Conservation (phyloP, 2,329 filamentous ascomycete species). For the Xylaria sp. region DNA sequence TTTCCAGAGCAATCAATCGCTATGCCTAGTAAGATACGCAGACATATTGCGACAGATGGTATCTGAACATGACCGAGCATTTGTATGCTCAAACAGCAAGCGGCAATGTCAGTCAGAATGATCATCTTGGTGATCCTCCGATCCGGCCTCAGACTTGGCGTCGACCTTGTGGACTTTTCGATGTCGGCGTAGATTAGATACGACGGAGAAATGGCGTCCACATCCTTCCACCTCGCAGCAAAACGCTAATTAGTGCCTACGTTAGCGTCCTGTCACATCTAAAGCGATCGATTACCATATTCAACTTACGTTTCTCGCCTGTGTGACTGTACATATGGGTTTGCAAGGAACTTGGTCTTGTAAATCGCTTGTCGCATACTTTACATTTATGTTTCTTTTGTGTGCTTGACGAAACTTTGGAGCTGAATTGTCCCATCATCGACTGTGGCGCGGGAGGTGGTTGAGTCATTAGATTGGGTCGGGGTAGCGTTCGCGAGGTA, state of each 20-base stretch:
- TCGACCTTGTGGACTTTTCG: slow-evolving; percentile 94
- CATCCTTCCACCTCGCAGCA: slow-evolving; percentile 94
- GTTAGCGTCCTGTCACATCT: slow-evolving; percentile 20
- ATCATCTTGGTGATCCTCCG: slow-evolving; percentile 66
- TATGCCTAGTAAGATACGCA: slow-evolving; percentile 11
- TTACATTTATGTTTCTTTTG: slow-evolving; percentile 99
- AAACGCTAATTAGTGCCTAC: slow-evolving; percentile 67
- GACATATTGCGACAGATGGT: slow-evolving; percentile 2
- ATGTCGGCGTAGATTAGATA: slow-evolving; percentile 92
- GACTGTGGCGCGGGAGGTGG: slow-evolving; percentile 86
- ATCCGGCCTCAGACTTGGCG: slow-evolving; percentile 65
- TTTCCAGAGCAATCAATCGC: slow-evolving; percentile 30
- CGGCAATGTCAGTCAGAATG: slow-evolving; percentile 57
- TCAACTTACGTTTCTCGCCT: slow-evolving; percentile 89
- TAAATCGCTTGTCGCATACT: slow-evolving; percentile 97
- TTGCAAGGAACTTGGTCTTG: slow-evolving; percentile 88
- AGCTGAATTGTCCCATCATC: slow-evolving; percentile 99
- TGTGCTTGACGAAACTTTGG: slow-evolving; percentile 91
- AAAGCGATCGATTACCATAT: not conserved
- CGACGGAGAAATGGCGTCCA: slow-evolving; percentile 94
- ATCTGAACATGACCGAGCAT: slow-evolving; percentile 4
- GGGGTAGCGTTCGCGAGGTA: slow-evolving; percentile 80
- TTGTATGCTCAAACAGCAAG: slow-evolving; percentile 13
- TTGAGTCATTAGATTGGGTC: slow-evolving; percentile 69
- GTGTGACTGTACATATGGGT: slow-evolving; percentile 99